Conservation (phyloP, 1,284 basidiomycete species). For the Ceratobasidium sp. region DNA sequence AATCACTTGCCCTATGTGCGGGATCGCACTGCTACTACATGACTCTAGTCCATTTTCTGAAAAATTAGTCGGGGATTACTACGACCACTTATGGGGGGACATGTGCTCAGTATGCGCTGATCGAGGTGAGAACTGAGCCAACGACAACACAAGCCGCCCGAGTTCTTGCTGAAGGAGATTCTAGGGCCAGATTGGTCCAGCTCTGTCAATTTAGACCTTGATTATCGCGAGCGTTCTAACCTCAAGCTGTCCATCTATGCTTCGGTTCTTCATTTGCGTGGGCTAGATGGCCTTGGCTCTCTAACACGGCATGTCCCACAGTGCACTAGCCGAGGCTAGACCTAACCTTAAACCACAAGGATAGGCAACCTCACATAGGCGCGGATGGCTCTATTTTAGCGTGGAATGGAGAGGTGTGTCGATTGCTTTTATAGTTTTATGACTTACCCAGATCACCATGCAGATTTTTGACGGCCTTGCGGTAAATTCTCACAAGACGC, state of each 20-base stretch:
- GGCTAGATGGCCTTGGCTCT: constrained; percentile 61
- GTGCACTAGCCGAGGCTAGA: background rate
- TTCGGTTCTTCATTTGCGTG: constrained; percentile 84
- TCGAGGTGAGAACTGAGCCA: constrained; percentile 31
- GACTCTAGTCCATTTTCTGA: background rate
- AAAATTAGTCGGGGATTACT: background rate
- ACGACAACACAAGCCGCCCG: background rate
- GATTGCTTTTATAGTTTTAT: constrained; percentile 29
- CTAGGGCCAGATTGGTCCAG: constrained; percentile 34
- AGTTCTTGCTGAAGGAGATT: background rate
- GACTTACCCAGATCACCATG: background rate
- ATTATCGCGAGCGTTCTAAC: background rate
- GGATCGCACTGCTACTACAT: constrained; percentile 13
- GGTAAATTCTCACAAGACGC: constrained; percentile 56
- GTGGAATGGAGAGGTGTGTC: constrained; percentile 89
- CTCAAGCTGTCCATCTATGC: constrained; percentile 64
- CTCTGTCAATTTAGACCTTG: background rate
- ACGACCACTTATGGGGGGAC: background rate
- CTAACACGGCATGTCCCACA: constrained; percentile 22
- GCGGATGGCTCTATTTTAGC: constrained; percentile 72
- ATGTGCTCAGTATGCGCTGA: constrained; percentile 32
- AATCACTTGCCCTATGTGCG: constrained; percentile 10
- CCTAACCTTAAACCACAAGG: background rate
- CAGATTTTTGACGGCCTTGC: constrained; percentile 83
- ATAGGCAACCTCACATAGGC: constrained; percentile 74